A percentile compares a stretch with the other conserved stretches of the same genome.
phyloP scores from a whole-genome alignment of 176 grass and related monocot species.

The Thalia dealbata region DNA sequence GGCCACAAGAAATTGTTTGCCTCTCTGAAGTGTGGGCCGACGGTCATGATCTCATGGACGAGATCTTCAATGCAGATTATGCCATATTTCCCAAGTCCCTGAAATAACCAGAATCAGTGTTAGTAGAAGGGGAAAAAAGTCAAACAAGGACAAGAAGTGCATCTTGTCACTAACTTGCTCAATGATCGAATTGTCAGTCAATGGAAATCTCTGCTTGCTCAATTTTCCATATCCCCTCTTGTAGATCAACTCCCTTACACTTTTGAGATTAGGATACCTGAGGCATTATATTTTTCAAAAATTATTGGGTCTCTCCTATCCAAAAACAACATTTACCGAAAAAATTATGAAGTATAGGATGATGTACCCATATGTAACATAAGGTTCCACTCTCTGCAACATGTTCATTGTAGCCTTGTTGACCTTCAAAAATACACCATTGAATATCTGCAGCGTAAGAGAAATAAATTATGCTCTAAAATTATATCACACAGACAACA shows the following conservation, averaged over 20 bases:
- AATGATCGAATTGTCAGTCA: conserved; percentile 61
- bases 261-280: conserved; percentile 92
- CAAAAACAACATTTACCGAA: not conserved
- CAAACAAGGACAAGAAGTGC: too few species aligned
- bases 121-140: not conserved
- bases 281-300: not conserved
- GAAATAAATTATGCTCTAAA: not conserved
- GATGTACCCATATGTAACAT: conserved; percentile 84
- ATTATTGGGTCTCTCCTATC: not conserved
- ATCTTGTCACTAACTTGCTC: conserved; percentile 39
- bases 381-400: conserved; percentile 59
- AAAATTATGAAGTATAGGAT: not conserved
- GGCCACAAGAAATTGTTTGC: conserved; percentile 96
- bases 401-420: conserved; percentile 30
- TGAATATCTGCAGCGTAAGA: conserved; percentile 29
- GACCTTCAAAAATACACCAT: conserved; percentile 89
- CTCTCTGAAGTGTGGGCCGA: conserved; percentile 88
- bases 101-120: not conserved
- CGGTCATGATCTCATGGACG: conserved; percentile 81
- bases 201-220: conserved; percentile 71
- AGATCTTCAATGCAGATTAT: conserved; percentile 85
- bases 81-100: conserved; percentile 59
- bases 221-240: conserved; percentile 33
- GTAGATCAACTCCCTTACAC: conserved; percentile 77
- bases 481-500: not conserved